Percentiles rank a stretch among this genome's conserved stretches.
phyloP scores from a whole-genome alignment of 108 stramenopile genomes.

The Fistulifera pelliculosa region DNA sequence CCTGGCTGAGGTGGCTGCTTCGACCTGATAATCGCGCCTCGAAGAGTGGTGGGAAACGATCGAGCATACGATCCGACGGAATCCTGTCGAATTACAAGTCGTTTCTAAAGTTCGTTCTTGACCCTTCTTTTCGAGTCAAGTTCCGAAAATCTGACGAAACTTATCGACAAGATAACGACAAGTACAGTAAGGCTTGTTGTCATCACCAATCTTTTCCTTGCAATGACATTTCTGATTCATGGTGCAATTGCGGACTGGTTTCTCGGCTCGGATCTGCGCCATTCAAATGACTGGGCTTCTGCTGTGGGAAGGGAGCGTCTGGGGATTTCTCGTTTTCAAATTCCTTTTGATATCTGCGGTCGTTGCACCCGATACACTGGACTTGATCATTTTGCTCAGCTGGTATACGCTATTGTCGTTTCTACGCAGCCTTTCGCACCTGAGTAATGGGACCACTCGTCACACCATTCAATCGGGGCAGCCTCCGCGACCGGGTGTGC shows the following conservation, averaged over 20 bases:
- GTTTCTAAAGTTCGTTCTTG: too few species aligned
- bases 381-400: slow-evolving; percentile 53
- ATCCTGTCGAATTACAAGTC: too few species aligned
- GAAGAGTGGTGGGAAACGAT: too few species aligned
- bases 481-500: slow-evolving; percentile 33
- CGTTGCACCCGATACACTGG: slow-evolving; percentile 52
- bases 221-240: slow-evolving; percentile 50
- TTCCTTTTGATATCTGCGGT: slow-evolving; percentile 61
- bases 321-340: slow-evolving; percentile 65
- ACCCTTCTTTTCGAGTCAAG: too few species aligned
- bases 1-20: too few species aligned
- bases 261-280: slow-evolving; percentile 23
- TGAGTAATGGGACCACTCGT: slow-evolving; percentile 38
- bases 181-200: slow-evolving; percentile 57
- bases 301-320: slow-evolving; percentile 25
- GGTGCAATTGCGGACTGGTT: slow-evolving; percentile 62
- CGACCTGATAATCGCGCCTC: too few species aligned
- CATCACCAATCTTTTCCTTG: slow-evolving; percentile 62
- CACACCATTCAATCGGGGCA: slow-evolving; percentile 41
- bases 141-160: slow-evolving; percentile 13
- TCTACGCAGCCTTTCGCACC: slow-evolving; percentile 43
- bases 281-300: background rate
- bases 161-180: slow-evolving; percentile 52
- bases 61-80: too few species aligned
- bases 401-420: slow-evolving; percentile 66